These are phyloP conservation scores for Suhomyces maxii DNA, from an alignment of 1,139 yeast species.

Conservation along the genomic window DNA sequence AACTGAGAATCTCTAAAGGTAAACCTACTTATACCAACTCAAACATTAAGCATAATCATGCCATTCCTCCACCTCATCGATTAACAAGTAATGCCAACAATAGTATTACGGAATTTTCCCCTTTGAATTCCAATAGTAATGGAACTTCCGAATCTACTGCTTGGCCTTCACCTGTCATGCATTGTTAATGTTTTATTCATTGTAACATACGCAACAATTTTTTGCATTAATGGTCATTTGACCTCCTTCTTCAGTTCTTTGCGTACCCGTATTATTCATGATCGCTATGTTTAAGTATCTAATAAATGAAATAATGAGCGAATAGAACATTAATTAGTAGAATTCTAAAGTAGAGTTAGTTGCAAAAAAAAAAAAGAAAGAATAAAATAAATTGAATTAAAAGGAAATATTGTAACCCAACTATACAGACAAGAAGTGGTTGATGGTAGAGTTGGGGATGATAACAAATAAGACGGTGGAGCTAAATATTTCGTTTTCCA, in stretches of 20 bases:
- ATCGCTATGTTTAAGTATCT: neutral
- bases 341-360: too few relatives aligned
- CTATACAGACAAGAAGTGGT: too few relatives aligned
- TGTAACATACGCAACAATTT: neutral
- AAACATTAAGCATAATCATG: slow-evolving; percentile 6
- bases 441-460: too few relatives aligned
- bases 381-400: too few relatives aligned
- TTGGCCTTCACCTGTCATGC: slow-evolving; percentile 20
- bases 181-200: slow-evolving; percentile 9
- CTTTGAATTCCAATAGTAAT: slow-evolving; percentile 11
- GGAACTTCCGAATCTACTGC: slow-evolving; percentile 15
- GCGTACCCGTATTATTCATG: neutral
- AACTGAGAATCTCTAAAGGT: slow-evolving; percentile 17
- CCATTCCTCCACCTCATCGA: slow-evolving; percentile 10
- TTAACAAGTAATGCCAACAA: slow-evolving; percentile 9
- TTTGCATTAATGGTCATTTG: neutral
- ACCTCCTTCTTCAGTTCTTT: neutral
- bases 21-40: slow-evolving; percentile 7
- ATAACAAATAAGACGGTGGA: too few relatives aligned
- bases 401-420: too few relatives aligned
- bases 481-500: too few relatives aligned
- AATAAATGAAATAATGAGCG: neutral
- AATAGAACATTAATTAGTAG: neutral
- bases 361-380: too few relatives aligned
- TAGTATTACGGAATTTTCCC: slow-evolving; percentile 15